phyloP scores from a whole-genome alignment of 148 eudicot genomes.

The Polygonum aviculare region DNA sequence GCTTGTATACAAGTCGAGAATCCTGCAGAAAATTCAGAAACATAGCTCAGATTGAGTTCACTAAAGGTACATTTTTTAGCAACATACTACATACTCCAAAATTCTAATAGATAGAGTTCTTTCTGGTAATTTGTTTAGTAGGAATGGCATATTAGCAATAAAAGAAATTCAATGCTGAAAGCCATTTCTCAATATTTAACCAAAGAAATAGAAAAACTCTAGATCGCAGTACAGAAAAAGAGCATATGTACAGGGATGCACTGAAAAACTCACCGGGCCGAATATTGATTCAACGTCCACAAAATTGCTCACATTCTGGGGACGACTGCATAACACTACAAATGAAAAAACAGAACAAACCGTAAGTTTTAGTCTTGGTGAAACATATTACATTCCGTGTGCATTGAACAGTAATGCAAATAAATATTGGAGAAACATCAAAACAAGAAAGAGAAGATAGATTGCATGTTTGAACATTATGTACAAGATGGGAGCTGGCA shows the following conservation, averaged over 20 bases:
- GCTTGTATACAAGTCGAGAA: constrained; percentile 83
- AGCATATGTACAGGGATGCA: neutral
- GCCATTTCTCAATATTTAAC: neutral
- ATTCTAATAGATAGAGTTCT: neutral
- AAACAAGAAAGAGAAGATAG: neutral
- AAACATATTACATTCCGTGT: neutral
- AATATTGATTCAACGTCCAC: constrained; percentile 53
- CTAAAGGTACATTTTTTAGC: neutral
- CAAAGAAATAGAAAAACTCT: neutral
- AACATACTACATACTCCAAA: neutral
- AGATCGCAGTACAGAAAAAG: neutral
- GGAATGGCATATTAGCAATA: neutral
- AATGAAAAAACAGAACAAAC: neutral
- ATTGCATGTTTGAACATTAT: neutral
- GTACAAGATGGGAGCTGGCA: neutral
- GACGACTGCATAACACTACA: constrained; percentile 63
- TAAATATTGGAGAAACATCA: neutral
- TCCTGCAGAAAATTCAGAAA: constrained; percentile 38
- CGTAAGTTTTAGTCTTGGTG: neutral
- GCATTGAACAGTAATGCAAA: constrained; percentile 9
- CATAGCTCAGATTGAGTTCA: neutral
- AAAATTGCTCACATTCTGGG: constrained; percentile 76
- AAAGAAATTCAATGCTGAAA: neutral
- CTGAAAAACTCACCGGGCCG: constrained; percentile 49
- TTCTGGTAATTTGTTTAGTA: too few species aligned